Evolutionary conservation across 2,329 filamentous ascomycete genomes (phyloP).

Genomic region (Aspergillus awamori): DNA sequence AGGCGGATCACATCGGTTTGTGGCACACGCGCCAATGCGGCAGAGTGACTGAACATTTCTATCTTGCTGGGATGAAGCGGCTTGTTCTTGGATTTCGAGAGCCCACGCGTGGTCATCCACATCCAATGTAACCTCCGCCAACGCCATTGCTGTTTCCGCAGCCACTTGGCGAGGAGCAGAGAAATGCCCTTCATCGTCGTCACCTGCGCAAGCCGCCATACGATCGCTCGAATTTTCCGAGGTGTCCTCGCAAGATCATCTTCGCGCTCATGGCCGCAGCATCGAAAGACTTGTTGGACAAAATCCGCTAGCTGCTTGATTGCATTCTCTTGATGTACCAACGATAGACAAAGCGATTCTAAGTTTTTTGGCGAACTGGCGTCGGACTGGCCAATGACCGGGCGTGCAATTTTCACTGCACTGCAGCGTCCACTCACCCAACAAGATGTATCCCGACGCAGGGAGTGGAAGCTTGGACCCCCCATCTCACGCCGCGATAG

Average conservation of each 20-base stretch:
- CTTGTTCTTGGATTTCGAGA: too few species aligned
- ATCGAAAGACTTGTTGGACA: constrained; percentile 38
- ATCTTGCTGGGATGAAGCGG: too few species aligned
- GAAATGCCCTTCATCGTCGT: constrained; percentile 27
- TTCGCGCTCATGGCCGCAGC: constrained; percentile 24
- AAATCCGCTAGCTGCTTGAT: constrained; percentile 40
- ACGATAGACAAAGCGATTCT: constrained; percentile 33
- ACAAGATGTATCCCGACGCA: constrained; percentile 38
- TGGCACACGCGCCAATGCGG: not conserved
- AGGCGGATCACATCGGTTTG: constrained; percentile 14
- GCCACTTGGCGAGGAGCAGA: constrained; percentile 36
- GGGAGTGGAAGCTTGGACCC: constrained; percentile 26
- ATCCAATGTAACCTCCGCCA: constrained; percentile 43
- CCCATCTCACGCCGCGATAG: constrained; percentile 5
- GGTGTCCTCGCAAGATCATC: constrained; percentile 19
- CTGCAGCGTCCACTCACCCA: constrained; percentile 24
- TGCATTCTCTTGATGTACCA: constrained; percentile 35
- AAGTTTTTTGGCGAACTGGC: constrained; percentile 24
- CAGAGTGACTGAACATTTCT: too few species aligned
- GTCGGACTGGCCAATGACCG: constrained; percentile 1
- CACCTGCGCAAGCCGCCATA: constrained; percentile 30
- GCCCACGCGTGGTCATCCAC: not conserved
- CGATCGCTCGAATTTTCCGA: constrained; percentile 30
- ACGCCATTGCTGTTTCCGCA: constrained; percentile 44
- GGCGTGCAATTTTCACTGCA: constrained; percentile 25